Conservation (phyloP, 352 stramenopile genomes). For the Pythium phragmitis region DNA sequence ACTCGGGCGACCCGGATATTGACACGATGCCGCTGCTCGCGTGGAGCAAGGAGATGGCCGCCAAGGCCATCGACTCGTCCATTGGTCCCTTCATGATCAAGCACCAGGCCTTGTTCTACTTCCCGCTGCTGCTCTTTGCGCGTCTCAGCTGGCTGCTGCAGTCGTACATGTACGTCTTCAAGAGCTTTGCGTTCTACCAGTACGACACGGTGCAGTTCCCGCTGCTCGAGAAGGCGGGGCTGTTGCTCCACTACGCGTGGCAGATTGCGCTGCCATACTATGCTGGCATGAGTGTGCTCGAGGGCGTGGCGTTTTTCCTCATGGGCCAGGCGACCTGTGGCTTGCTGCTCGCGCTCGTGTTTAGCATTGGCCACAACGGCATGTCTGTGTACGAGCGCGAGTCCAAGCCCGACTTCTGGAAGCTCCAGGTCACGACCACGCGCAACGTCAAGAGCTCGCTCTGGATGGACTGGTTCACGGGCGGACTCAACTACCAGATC, state of each 20-base stretch:
- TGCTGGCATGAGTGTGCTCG: conserved; percentile 60
- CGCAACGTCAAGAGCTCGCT: conserved; percentile 93
- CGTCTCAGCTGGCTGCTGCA: conserved; percentile 97
- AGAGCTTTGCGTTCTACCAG: conserved; percentile 72
- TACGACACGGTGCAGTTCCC: conserved; percentile 90
- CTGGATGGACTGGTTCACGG: conserved; percentile 98
- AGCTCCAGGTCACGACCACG: conserved; percentile 97
- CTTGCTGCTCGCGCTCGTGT: conserved; percentile 95
- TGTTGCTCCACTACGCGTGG: conserved; percentile 92
- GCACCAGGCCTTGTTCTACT: conserved; percentile 95
- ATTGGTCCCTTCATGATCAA: conserved; percentile 91
- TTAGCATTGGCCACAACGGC: conserved; percentile 98
- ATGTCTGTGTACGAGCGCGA: conserved; percentile 97
- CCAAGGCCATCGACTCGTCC: conserved; percentile 74
- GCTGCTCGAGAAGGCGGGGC: conserved; percentile 65
- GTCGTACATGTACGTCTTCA: conserved; percentile 95
- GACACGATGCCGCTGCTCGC: conserved; percentile 98
- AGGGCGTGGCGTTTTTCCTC: conserved; percentile 83
- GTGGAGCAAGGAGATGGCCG: conserved; percentile 96
- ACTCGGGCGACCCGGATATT: conserved; percentile 96
- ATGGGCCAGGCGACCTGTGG: conserved; percentile 89
- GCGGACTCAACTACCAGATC: conserved; percentile 98
- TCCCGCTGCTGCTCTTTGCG: conserved; percentile 96
- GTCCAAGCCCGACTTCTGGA: conserved; percentile 96
- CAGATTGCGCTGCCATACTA: conserved; percentile 80